Conservation (phyloP, 148 eudicot species). For the Rhododendron vialii region DNA sequence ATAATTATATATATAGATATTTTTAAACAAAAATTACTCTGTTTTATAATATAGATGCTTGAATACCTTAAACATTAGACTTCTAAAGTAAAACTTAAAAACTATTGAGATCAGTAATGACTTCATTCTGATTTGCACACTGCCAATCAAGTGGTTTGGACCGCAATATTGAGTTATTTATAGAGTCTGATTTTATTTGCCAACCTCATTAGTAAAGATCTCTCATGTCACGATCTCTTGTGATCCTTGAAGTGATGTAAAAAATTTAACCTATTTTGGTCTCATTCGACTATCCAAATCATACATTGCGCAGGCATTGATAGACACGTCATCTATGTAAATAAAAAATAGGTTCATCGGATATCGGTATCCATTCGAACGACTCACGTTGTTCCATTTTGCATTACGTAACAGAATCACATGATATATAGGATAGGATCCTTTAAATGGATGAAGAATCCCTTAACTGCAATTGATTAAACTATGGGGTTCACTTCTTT, state of each 20-base stretch:
- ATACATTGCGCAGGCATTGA: not conserved
- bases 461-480: not conserved
- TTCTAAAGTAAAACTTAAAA: not conserved
- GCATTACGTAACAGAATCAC: not conserved
- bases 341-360: not conserved
- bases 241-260: not conserved
- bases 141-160: conserved; percentile 1
- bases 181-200: not conserved
- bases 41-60: no score
- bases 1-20: no score
- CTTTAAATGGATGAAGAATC: not conserved
- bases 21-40: no score
- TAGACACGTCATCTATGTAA: not conserved
- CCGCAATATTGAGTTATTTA: not conserved
- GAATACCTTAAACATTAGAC: not conserved
- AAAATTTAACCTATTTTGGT: not conserved
- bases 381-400: not conserved
- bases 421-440: not conserved
- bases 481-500: not conserved
- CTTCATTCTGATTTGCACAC: not conserved
- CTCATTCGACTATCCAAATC: not conserved
- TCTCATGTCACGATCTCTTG: not conserved
- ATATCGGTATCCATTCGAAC: not conserved
- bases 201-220: not conserved
- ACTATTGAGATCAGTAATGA: not conserved